Percentiles rank a stretch among this genome's conserved stretches.
Evolutionary conservation across 805 yeast genomes (phyloP).

Genomic region (Millerago galiae): DNA sequence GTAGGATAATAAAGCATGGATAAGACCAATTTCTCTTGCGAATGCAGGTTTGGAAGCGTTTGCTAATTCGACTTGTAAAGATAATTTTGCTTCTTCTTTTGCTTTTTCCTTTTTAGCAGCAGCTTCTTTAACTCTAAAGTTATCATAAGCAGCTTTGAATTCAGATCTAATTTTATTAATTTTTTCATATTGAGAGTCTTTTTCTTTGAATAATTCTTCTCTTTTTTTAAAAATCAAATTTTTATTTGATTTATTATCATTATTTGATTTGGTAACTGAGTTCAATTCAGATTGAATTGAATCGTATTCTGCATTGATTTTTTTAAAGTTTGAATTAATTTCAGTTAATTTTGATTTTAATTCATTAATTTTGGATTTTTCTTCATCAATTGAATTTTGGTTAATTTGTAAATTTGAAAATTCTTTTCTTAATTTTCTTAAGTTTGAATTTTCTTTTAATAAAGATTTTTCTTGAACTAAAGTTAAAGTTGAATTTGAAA

Average conservation of each 20-base stretch:
- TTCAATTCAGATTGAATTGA: conserved; percentile 36
- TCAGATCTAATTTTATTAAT: conserved; percentile 67
- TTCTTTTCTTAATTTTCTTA: conserved; percentile 77
- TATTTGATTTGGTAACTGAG: conserved; percentile 28
- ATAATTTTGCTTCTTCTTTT: conserved; percentile 45
- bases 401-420: conserved; percentile 65
- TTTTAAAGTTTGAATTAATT: conserved; percentile 36
- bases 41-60: conserved; percentile 82
- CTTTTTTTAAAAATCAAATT: conserved; percentile 58
- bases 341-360: conserved; percentile 39
- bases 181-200: conserved; percentile 60
- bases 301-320: conserved; percentile 63
- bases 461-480: conserved; percentile 86
- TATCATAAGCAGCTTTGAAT: conserved; percentile 67
- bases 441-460: conserved; percentile 77
- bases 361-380: conserved; percentile 67
- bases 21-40: conserved; percentile 66
- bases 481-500: conserved; percentile 73
- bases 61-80: conserved; percentile 63
- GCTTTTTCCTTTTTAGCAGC: conserved; percentile 57
- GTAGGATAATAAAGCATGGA: conserved; percentile 62
- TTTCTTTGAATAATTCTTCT: conserved; percentile 56
- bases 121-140: conserved; percentile 66
- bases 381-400: conserved; percentile 75
- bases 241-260: conserved; percentile 45